Conservation (phyloP, 2,329 filamentous ascomycete genomes). For the Botrytis byssoidea region DNA sequence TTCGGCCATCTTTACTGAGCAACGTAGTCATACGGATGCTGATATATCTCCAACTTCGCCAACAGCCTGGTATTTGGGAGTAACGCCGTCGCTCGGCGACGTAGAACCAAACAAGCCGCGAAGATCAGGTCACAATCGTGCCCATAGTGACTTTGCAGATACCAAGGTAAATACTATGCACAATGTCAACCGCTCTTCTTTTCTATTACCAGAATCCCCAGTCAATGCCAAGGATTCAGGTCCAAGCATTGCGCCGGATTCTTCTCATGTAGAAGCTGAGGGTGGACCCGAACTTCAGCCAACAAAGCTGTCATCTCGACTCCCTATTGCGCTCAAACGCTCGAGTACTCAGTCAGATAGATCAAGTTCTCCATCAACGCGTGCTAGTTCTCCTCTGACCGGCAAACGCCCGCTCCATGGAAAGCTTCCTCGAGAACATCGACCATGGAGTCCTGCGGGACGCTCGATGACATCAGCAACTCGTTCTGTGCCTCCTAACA, state of each 20-base stretch:
- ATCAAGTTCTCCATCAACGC: constrained; percentile 38
- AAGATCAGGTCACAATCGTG: constrained; percentile 48
- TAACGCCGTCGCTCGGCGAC: constrained; percentile 45
- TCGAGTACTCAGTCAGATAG: constrained; percentile 46
- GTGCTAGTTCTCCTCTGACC: constrained; percentile 50
- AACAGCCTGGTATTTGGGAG: constrained; percentile 61
- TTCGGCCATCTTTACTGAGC: constrained; percentile 46
- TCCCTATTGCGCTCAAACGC: constrained; percentile 34
- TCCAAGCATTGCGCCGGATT: background rate
- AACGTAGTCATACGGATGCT: constrained; percentile 55
- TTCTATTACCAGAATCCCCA: constrained; percentile 13
- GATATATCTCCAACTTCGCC: constrained; percentile 62
- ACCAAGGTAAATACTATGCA: constrained; percentile 35
- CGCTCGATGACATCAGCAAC: constrained; percentile 28
- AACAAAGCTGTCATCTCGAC: constrained; percentile 28
- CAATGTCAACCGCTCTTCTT: constrained; percentile 17
- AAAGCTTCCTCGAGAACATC: constrained; percentile 31
- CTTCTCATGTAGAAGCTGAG: background rate
- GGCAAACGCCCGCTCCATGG: constrained; percentile 42
- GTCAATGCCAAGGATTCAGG: background rate
- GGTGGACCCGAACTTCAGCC: constrained; percentile 1
- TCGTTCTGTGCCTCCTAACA: constrained; percentile 42
- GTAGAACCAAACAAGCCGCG: constrained; percentile 32
- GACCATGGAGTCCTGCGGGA: constrained; percentile 34
- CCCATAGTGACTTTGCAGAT: constrained; percentile 59